Conservation (phyloP, 2,329 filamentous ascomycete species). For the Juglanconis juglandina region DNA sequence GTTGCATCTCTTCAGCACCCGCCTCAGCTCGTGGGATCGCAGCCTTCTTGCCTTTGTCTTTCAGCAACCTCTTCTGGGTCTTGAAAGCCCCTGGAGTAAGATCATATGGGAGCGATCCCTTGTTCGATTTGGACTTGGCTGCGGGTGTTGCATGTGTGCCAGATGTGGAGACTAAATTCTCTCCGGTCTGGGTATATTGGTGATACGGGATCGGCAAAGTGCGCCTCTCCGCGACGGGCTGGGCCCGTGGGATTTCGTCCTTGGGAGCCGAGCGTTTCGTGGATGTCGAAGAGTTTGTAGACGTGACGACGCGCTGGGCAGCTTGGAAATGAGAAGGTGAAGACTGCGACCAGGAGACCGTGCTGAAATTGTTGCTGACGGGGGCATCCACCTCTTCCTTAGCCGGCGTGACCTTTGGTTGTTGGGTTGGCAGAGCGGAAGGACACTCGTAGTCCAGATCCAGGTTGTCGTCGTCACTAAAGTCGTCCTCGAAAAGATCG, state of each 20-base stretch:
- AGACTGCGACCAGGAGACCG: constrained; percentile 70
- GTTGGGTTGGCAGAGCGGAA: constrained; percentile 40
- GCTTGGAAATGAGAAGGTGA: constrained; percentile 47
- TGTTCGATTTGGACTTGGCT: constrained; percentile 33
- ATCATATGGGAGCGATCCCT: constrained; percentile 58
- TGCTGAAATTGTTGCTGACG: constrained; percentile 27
- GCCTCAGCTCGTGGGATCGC: constrained; percentile 35
- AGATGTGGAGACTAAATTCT: constrained; percentile 27
- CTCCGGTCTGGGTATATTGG: constrained; percentile 26
- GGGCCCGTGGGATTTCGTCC: constrained; percentile 26
- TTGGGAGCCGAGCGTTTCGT: constrained; percentile 42
- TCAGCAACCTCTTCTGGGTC: constrained; percentile 73
- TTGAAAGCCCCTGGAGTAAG: constrained; percentile 71
- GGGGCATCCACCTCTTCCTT: constrained; percentile 16
- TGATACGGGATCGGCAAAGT: constrained; percentile 55
- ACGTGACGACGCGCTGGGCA: constrained; percentile 24
- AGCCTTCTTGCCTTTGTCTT: constrained; percentile 53
- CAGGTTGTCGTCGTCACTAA: constrained; percentile 77
- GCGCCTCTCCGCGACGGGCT: constrained; percentile 55
- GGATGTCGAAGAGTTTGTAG: constrained; percentile 21
- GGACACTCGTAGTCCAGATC: constrained; percentile 66
- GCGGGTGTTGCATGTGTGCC: constrained; percentile 25
- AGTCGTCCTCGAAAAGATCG: constrained; percentile 75
- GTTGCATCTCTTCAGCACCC: constrained; percentile 44
- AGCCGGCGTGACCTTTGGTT: constrained; percentile 24